phyloP scores from a whole-genome alignment of 1,284 basidiomycete species.

The Ustilago trichophora region DNA sequence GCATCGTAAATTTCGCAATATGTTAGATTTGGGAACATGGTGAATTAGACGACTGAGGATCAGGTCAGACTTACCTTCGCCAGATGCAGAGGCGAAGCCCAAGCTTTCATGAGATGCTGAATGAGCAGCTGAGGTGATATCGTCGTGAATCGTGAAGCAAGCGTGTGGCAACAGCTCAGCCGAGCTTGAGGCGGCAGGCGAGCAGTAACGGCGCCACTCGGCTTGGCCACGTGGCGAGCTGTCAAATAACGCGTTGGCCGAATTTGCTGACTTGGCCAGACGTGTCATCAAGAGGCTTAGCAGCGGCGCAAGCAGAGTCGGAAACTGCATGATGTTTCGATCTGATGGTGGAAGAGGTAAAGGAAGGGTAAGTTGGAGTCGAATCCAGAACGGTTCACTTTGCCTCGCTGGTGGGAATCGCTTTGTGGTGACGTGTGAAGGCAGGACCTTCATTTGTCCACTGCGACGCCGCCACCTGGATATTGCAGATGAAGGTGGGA shows the following conservation, averaged over 20 bases:
- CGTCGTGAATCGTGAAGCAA: conserved; percentile 25
- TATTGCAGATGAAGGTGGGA: no score
- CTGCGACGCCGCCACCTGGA: no score
- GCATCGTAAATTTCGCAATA: no score
- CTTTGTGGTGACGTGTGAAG: no score
- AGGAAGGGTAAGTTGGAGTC: background rate
- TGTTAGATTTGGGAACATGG: background rate
- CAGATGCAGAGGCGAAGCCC: conserved; percentile 19
- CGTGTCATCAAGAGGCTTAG: conserved; percentile 1
- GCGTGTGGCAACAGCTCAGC: conserved; percentile 5
- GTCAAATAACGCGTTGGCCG: conserved; percentile 6
- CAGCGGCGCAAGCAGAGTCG: background rate
- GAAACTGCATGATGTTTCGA: background rate
- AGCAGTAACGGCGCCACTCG: conserved; percentile 18
- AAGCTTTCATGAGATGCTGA: conserved; percentile 6
- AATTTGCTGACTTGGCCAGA: background rate
- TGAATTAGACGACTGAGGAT: no score
- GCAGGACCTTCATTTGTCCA: no score
- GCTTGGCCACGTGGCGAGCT: conserved; percentile 11
- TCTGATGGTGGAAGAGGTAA: background rate
- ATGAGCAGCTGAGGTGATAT: conserved; percentile 10
- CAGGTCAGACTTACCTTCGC: conserved; percentile 14
- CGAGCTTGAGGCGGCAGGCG: background rate
- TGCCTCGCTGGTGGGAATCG: no score
- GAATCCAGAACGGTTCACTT: no score